Evolutionary conservation across 2,329 filamentous ascomycete species (phyloP).

Genomic region (Cordyceps farinosa): DNA sequence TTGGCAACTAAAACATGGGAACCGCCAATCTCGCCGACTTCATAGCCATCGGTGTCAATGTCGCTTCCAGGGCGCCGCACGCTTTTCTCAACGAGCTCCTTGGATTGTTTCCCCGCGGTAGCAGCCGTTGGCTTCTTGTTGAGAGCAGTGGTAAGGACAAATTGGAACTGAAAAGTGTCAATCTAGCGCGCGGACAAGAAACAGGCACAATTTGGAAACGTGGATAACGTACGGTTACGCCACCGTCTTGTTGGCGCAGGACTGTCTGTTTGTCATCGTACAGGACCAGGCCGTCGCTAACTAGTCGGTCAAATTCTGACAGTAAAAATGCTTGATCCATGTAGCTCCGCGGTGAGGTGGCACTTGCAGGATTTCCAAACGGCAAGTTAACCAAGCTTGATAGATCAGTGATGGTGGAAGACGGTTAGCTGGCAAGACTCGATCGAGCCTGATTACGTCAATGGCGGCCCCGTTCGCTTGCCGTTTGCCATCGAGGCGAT

Average conservation of each 20-base stretch:
- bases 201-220: not conserved
- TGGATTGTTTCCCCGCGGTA: not conserved
- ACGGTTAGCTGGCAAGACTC: not conserved
- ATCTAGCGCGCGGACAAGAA: not conserved
- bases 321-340: constrained; percentile 9
- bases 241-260: constrained; percentile 5
- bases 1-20: constrained; percentile 47
- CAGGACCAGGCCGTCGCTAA: constrained; percentile 14
- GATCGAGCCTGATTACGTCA: constrained; percentile 2
- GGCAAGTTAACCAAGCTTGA: not conserved
- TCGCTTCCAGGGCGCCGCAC: constrained; percentile 35
- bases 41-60: constrained; percentile 39
- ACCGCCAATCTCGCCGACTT: constrained; percentile 35
- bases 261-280: constrained; percentile 18
- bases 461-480: not conserved
- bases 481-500: not conserved
- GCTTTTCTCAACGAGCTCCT: not conserved
- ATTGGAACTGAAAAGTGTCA: constrained; percentile 14
- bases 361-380: not conserved
- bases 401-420: not conserved
- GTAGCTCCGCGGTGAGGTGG: not conserved
- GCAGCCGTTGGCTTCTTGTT: constrained; percentile 17
- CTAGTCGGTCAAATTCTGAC: constrained; percentile 18
- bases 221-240: constrained; percentile 12
- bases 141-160: constrained; percentile 14